A percentile compares a stretch with the other conserved stretches of the same genome.
These are phyloP conservation scores for Paracorniculantispora psalliotae DNA, from an alignment of 2,329 filamentous ascomycete species.

Conservation along the genomic window DNA sequence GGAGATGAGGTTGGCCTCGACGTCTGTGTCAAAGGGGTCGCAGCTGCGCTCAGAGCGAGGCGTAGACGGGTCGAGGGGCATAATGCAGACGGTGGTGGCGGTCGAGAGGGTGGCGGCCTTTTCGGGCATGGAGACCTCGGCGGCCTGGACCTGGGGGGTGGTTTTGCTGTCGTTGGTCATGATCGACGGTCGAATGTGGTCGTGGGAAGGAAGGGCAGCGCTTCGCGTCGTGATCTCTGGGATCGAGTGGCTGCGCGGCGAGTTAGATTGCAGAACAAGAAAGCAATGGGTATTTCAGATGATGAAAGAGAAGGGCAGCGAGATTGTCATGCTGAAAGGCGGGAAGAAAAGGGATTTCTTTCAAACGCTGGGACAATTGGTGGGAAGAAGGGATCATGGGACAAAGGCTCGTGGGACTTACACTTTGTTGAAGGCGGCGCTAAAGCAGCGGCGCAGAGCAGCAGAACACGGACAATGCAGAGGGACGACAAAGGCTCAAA, in stretches of 20 bases:
- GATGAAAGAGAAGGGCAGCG: background rate
- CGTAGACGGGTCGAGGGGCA: constrained; percentile 26
- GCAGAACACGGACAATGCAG: background rate
- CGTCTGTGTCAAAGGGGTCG: constrained; percentile 54
- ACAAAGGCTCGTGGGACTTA: background rate
- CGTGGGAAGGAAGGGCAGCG: background rate
- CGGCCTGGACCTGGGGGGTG: constrained; percentile 16
- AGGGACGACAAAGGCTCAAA: background rate
- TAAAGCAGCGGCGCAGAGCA: background rate
- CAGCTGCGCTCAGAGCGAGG: constrained; percentile 37
- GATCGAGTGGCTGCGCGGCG: background rate
- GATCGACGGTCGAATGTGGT: constrained; percentile 15
- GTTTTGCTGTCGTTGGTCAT: constrained; percentile 26
- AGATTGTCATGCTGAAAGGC: background rate
- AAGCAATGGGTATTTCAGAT: background rate
- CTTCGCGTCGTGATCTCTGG: background rate
- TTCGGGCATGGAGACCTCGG: constrained; percentile 23
- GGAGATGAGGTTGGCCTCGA: constrained; percentile 47
- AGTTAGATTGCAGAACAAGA: background rate
- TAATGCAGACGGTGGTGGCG: constrained; percentile 20
- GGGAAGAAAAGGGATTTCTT: background rate
- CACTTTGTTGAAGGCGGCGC: constrained; percentile 11
- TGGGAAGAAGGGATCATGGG: background rate
- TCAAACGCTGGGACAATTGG: background rate
- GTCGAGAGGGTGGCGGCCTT: constrained; percentile 26